Percentiles rank a stretch among this genome's conserved stretches.
phyloP scores from a whole-genome alignment of 2,329 filamentous ascomycete species.

The Fusarium sp. region DNA sequence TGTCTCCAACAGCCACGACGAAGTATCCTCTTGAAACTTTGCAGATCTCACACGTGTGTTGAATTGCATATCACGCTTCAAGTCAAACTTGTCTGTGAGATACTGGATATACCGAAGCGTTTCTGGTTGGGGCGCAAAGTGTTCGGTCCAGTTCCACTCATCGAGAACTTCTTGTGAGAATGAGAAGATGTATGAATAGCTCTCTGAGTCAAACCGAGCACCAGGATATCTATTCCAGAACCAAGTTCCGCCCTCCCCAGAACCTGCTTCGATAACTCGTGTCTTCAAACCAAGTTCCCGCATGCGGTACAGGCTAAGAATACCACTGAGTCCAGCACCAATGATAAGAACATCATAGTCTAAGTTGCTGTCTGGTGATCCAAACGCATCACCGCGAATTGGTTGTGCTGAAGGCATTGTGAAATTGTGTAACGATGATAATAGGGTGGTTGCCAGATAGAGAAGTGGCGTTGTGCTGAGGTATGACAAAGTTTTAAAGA shows the following conservation, averaged over 20 bases:
- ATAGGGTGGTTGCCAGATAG: neutral
- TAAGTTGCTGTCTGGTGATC: neutral
- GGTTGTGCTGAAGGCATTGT: constrained; percentile 24
- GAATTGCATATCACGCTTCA: constrained; percentile 54
- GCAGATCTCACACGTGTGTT: constrained; percentile 50
- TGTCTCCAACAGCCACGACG: constrained; percentile 14
- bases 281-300: constrained; percentile 47
- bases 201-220: constrained; percentile 48
- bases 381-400: constrained; percentile 10
- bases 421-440: neutral
- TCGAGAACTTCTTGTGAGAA: constrained; percentile 46
- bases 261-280: constrained; percentile 51
- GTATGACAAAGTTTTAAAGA: neutral
- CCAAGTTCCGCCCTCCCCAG: constrained; percentile 57
- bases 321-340: constrained; percentile 47
- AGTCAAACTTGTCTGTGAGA: constrained; percentile 50
- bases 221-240: constrained; percentile 52
- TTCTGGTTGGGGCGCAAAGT: constrained; percentile 47
- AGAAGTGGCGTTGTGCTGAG: neutral
- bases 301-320: constrained; percentile 52
- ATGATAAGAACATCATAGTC: constrained; percentile 36
- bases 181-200: constrained; percentile 29
- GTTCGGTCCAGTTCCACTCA: constrained; percentile 52
- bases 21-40: constrained; percentile 44
- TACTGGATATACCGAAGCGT: constrained; percentile 54